Base-by-base conservation (phyloP, 306 rosid species). In the Geum urbanum region DNA sequence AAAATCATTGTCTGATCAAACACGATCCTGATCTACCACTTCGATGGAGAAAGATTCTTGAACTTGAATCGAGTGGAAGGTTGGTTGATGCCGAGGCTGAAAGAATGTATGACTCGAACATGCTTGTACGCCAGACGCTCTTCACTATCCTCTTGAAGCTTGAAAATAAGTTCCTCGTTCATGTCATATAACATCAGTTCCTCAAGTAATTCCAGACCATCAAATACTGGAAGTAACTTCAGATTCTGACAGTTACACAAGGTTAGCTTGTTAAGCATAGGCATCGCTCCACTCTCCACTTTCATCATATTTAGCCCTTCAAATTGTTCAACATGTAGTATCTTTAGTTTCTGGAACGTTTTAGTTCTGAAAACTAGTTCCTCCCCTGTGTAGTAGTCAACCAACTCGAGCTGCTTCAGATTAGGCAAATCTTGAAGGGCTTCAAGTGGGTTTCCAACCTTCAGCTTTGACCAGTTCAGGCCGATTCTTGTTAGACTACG, bases 251-350 rank as follows among this genome's bases (percentile, higher is more conserved):
- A 74, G 0, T 8, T 66, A 12, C 55, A 54, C 8, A 74, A 32
- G 14, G 78, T 74, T 12, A 67, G 40, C 61, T 15, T 74, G 48
- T 74, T 27, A 67, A 74, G 78, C 72, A 8, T 5, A 19, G 73
- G 50, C 78, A 72, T 45, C 5, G 73, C 73, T 35, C 22, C 44
- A 6, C 10, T 2, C 19, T 57, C 44, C 5, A 66, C 14, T 18
- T 1, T 9, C 50, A 37, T 10, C 4, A 39, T 9, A 18, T 45
- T 40, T 18, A 74, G 73, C 18, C 39, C 2, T 47, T 74, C 73
- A 58, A 67, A 41, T 39, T 67, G 40, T 44, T 74, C 68, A 3
- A 74, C 40, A 6, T n/a, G 45, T 20, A 74, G 49, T 27, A 15
- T 41, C 72, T 14, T 57, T 8, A 74, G 51, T 13, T 74, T 67